Base-by-base conservation (phyloP, 306 rosid species). In the Vigna radiata region DNA sequence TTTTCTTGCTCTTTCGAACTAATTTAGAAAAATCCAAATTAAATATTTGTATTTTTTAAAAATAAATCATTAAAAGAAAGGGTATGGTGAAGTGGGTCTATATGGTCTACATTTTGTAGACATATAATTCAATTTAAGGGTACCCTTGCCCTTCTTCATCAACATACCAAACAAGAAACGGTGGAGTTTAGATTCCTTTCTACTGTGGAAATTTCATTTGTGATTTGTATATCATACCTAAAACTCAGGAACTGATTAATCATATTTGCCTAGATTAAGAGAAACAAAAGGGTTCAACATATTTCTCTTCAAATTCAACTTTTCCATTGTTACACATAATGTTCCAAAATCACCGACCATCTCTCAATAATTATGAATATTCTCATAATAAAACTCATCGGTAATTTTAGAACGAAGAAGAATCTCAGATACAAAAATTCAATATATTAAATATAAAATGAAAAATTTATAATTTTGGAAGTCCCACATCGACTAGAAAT, bases 311-410 rank as follows among this genome's bases (percentile, higher is more conserved):
- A 54, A 70, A 76, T 46, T 55, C 33, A 8, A 48, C 18, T 77
- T 58, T 58, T 50, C 4, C 43, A 31, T 31, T 56, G 49, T 62
- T 54, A 61, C 19, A n/a, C 63, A 37, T 73, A 69, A 60, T 72
- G 77, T 62, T 79, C 23, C 54, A 83, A 53, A 33, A 68, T 44
- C 77, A 61, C 86, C 78, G 50, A 74, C 74, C 63, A 17, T 7
- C 25, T 25, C 59, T 78, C 17, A 64, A 66, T n/a, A 59, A 47
- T 25, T 25, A 25, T 2, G 3, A 25, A 25, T 3, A 25, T 25
- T 25, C 4, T 25, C 27, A 25, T 25, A 25, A 25, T 2, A 25
- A 25, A 25, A 25, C 0, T 25, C 3, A 25, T 25, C 1, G 2
- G 27, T 25, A 25, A 25, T 25, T 25, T 25, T 25, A 25, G 27